These are phyloP conservation scores for Irpex sp. DNA, from an alignment of 1,284 basidiomycete genomes.

Conservation along the genomic window DNA sequence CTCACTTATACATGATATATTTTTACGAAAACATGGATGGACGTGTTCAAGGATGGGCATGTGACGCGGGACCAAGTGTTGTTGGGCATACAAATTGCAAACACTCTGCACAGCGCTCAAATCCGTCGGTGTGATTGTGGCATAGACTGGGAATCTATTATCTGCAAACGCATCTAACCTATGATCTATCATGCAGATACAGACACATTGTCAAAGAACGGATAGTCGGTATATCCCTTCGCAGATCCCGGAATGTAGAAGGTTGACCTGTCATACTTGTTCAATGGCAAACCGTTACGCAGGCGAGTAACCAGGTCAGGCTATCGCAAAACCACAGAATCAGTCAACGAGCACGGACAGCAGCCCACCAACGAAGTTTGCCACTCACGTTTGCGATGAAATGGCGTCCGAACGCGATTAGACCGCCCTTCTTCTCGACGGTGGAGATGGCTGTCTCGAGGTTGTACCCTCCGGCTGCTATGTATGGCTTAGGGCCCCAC, in stretches of 20 bases:
- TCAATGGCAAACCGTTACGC: slow-evolving; percentile 30
- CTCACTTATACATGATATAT: too few relatives aligned
- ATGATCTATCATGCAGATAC: neutral
- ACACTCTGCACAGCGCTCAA: too few relatives aligned
- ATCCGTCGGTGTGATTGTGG: neutral
- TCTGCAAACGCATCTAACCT: neutral
- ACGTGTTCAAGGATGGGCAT: too few relatives aligned
- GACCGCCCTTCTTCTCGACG: neutral
- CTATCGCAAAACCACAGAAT: neutral
- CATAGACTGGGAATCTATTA: neutral
- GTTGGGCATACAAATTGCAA: too few relatives aligned
- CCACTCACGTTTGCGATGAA: slow-evolving; percentile 1
- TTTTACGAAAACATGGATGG: too few relatives aligned
- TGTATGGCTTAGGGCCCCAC: too few relatives aligned
- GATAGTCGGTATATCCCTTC: slow-evolving; percentile 36
- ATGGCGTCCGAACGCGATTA: neutral
- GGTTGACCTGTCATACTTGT: slow-evolving; percentile 27
- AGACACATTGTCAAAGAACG: slow-evolving; percentile 19
- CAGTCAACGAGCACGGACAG: too few relatives aligned
- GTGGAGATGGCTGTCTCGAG: neutral
- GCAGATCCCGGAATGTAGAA: slow-evolving; percentile 32
- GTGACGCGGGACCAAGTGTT: too few relatives aligned
- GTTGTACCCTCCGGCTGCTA: too few relatives aligned
- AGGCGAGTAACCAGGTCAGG: slow-evolving; percentile 47
- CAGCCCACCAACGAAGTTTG: slow-evolving; percentile 15